Base-by-base conservation (phyloP, 2,329 filamentous ascomycete genomes). In the Fusarium zealandicum region DNA sequence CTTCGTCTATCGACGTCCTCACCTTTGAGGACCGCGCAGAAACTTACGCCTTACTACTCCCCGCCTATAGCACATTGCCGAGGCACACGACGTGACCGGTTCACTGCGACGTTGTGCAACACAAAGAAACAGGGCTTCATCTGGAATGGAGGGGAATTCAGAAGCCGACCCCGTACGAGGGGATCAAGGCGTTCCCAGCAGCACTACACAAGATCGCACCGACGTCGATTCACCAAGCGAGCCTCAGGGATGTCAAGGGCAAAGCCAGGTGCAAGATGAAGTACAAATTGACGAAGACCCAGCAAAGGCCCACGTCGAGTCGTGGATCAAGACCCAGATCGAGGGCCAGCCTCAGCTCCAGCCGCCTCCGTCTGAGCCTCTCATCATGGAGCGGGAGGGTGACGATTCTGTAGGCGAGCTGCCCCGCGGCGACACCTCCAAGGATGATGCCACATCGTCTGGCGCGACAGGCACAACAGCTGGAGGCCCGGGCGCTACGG, bases 91-190 rank as follows among this genome's bases (percentile, higher is more conserved):
- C 30, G 22, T 41, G 16, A 41, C 27, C 35, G 30, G 54, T 16
- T 14, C 6, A 10, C 10, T 45, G 20, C 33, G 31, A 44, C 46
- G 13, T 50, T 55, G 55, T 55, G 32, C 45, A 51, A 46, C 43
- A 36, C 38, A 42, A 30, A 38, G n/a, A 28, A 53, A 46, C 48
- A 31, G 55, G 36, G 36, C 16, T 28, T 50, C 38, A 17, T 13
- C 44, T 63, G 64, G 64, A 62, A 70, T 70, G 68, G 67, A 70
- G 50, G 63, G 52, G 61, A 66, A 65, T 61, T 33, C 54, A 60
- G 59, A 62, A 47, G 16, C 38, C 36, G 59, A 60, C 36, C 40
- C 48, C 43, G 51, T 45, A 20, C 53, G 30, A 49, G 47, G 61
- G 55, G 40, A 54, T 18, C 27, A 32, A 37, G 47, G 48, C 33